Percentiles rank a stretch among this genome's conserved stretches.
Evolutionary conservation across 169 alveolate genomes (phyloP).

Genomic region (Theileria annulata): DNA sequence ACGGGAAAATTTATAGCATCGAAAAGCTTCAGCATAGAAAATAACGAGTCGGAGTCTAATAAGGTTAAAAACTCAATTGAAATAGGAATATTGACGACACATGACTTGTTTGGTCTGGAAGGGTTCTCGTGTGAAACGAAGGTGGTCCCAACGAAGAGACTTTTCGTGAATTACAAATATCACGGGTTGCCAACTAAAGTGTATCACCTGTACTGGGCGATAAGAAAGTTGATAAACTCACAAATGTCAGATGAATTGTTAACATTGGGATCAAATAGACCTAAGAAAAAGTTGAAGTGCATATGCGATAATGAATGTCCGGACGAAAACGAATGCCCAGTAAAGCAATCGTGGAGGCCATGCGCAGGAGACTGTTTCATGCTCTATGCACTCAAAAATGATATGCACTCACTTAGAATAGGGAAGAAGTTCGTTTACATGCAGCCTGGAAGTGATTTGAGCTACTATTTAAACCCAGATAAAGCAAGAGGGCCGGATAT

Average conservation of each 20-base stretch:
- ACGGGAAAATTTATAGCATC: background rate
- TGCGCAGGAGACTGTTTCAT: conserved; percentile 74
- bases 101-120: conserved; percentile 63
- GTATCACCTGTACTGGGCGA: conserved; percentile 67
- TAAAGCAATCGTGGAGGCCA: conserved; percentile 71
- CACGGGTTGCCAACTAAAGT: conserved; percentile 33
- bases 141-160: conserved; percentile 60
- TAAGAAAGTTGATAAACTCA: conserved; percentile 37
- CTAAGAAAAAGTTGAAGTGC: conserved; percentile 53
- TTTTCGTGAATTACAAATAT: conserved; percentile 40
- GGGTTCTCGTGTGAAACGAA: conserved; percentile 67
- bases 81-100: conserved; percentile 53
- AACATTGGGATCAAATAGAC: conserved; percentile 33
- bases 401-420: conserved; percentile 73
- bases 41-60: conserved; percentile 33
- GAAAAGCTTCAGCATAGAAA: background rate
- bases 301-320: conserved; percentile 57
- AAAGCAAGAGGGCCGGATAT: conserved; percentile 69
- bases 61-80: conserved; percentile 47
- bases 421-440: conserved; percentile 77
- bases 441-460: conserved; percentile 73
- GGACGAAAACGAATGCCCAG: conserved; percentile 57
- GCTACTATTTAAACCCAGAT: conserved; percentile 67
- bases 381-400: conserved; percentile 78
- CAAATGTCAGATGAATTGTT: conserved; percentile 44